Evolutionary conservation across 2,329 filamentous ascomycete species (phyloP).

Genomic region (Periconia sp.): DNA sequence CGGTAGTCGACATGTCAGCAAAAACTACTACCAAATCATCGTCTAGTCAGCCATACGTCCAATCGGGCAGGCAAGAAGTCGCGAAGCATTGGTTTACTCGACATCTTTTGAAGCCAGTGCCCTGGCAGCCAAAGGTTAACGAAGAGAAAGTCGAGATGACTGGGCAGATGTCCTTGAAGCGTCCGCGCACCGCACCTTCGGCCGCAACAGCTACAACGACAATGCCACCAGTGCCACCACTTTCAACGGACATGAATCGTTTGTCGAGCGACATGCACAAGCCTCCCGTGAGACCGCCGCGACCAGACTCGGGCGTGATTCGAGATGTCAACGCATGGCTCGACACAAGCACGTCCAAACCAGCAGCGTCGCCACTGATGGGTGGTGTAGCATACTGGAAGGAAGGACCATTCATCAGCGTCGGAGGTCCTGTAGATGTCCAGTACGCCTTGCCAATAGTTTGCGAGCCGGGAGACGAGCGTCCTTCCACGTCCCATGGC

Average conservation of each 20-base stretch:
- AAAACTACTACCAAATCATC: constrained; percentile 22
- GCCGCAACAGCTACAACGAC: constrained; percentile 3
- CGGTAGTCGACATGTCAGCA: constrained; percentile 23
- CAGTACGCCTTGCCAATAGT: constrained; percentile 38
- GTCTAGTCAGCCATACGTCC: constrained; percentile 6
- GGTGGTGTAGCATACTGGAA: constrained; percentile 42
- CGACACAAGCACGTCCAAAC: constrained; percentile 32
- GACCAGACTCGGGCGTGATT: constrained; percentile 32
- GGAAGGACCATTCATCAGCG: constrained; percentile 23
- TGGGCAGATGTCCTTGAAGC: constrained; percentile 16
- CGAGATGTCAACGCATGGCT: constrained; percentile 42
- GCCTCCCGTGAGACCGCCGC: constrained; percentile 25
- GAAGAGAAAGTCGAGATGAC: constrained; percentile 7
- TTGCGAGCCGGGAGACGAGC: constrained; percentile 10
- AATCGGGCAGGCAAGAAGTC: constrained; percentile 19
- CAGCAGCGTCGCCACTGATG: constrained; percentile 39
- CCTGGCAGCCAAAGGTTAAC: constrained; percentile 16
- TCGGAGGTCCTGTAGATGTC: constrained; percentile 11
- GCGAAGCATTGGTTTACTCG: constrained; percentile 34
- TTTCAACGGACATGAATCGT: constrained; percentile 14
- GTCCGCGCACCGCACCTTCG: constrained; percentile 35
- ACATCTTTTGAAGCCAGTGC: constrained; percentile 26
- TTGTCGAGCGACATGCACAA: constrained; percentile 14
- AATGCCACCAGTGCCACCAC: constrained; percentile 4
- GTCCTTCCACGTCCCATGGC: constrained; percentile 22